Evolutionary conservation across 257 asterid species (phyloP).

Genomic region (Scutellaria barbata): DNA sequence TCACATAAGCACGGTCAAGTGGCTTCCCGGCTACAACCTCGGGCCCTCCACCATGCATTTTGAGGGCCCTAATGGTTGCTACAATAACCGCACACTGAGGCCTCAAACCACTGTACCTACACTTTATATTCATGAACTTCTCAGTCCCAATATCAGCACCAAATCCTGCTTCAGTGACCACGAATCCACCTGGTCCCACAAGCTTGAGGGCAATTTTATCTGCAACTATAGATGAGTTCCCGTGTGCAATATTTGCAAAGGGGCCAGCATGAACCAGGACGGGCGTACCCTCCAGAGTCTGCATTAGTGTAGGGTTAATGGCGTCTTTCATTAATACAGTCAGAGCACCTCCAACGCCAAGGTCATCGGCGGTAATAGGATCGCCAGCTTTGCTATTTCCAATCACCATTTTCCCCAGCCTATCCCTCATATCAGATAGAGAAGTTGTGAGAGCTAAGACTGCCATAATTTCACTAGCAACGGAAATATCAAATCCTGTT

Average conservation of each 20-base stretch:
- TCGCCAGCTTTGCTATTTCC: slow-evolving; percentile 96
- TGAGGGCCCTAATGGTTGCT: slow-evolving; percentile 93
- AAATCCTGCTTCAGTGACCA: slow-evolving; percentile 94
- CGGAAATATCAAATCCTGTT: slow-evolving; percentile 94
- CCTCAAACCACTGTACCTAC: slow-evolving; percentile 84
- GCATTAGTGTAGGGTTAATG: slow-evolving; percentile 92
- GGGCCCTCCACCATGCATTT: slow-evolving; percentile 99
- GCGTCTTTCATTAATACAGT: slow-evolving; percentile 97
- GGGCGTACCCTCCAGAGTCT: slow-evolving; percentile 96
- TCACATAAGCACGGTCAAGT: slow-evolving; percentile 86
- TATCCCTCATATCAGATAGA: slow-evolving; percentile 88
- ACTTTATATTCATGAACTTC: slow-evolving; percentile 95
- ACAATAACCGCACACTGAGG: slow-evolving; percentile 97
- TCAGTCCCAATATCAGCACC: slow-evolving; percentile 98
- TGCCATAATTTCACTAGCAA: slow-evolving; percentile 98
- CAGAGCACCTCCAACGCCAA: slow-evolving; percentile 96
- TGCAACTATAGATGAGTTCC: slow-evolving; percentile 92
- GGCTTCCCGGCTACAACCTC: slow-evolving; percentile 94
- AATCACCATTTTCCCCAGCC: slow-evolving; percentile 96
- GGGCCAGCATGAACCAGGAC: slow-evolving; percentile 98
- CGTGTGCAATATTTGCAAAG: slow-evolving; percentile 96
- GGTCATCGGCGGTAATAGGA: slow-evolving; percentile 95
- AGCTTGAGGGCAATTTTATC: slow-evolving; percentile 92
- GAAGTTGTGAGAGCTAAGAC: slow-evolving; percentile 96
- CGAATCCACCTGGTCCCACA: slow-evolving; percentile 95